These are phyloP conservation scores for Exobasidium rhododendri DNA, from an alignment of 1,284 basidiomycete genomes.

Conservation along the genomic window DNA sequence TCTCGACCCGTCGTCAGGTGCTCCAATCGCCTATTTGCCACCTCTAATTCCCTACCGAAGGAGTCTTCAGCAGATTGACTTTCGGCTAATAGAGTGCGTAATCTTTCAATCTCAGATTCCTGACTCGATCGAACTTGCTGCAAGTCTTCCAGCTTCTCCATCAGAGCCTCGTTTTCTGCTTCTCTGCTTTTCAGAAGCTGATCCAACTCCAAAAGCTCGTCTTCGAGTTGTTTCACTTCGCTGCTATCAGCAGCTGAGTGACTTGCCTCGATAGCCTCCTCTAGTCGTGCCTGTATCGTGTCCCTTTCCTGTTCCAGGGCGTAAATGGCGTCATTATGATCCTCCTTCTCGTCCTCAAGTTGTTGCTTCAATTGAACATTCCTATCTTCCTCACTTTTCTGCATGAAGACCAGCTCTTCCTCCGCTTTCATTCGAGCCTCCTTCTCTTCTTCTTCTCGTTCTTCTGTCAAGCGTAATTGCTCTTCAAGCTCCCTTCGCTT, in stretches of 20 bases:
- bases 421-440: constrained; percentile 38
- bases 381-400: constrained; percentile 12
- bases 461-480: constrained; percentile 9
- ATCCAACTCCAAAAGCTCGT: constrained; percentile 30
- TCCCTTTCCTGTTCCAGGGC: constrained; percentile 32
- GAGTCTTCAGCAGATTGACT: constrained; percentile 30
- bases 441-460: constrained; percentile 42
- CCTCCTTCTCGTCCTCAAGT: constrained; percentile 32
- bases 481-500: constrained; percentile 8
- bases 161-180: constrained; percentile 35
- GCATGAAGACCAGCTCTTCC: constrained; percentile 39
- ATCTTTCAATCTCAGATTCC: constrained; percentile 30
- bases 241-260: constrained; percentile 6
- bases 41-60: constrained; percentile 33
- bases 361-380: constrained; percentile 27
- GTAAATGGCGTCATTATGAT: constrained; percentile 40
- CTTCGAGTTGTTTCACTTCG: constrained; percentile 13
- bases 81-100: constrained; percentile 36
- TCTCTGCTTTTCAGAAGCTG: constrained; percentile 33
- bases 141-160: constrained; percentile 23
- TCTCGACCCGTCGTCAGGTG: constrained; percentile 29
- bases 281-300: constrained; percentile 22
- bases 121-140: constrained; percentile 19
- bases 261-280: constrained; percentile 23
- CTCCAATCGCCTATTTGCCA: constrained; percentile 33